Base-by-base conservation (phyloP, 1,139 yeast species). In the Candida glucosophila region DNA sequence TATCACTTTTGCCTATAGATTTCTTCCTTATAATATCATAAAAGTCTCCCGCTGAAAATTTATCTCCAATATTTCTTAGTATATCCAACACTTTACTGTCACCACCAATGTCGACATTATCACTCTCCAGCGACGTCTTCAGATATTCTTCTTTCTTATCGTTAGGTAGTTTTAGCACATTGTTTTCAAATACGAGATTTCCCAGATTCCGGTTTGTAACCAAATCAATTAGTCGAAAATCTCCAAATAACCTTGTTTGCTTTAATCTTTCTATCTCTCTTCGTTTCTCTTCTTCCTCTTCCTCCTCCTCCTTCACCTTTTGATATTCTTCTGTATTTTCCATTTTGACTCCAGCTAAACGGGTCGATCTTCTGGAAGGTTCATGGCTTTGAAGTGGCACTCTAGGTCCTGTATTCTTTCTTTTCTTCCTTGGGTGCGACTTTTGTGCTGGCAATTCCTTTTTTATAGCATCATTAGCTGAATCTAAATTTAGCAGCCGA, bases 21-120 rank as follows among this genome's bases (percentile, higher is more conserved):
- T 42, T 37, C 10, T 55, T 40, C 29, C 67, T 49, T 33, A 67
- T 47, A 32, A 60, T 37, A 30, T 77, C 80, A 40, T 75, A 83
- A 45, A 78, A 79, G 45, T 85, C 95, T 2, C 93, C 94, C 28
- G 80, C 73, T 0, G 90, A 78, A 30, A 79, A 69, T 23, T 71
- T 67, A 27, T 65, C 66, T 2, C 79, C 72, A 25, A 60, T 49
- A 25, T 53, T 59, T 32, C 55, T 52, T 25, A 70, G 59, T 25
- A 61, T 53, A 22, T 50, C 56, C 30, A 62, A 49, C 9, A 61
- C 60, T 32, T 51, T 47, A 22, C 53, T 48, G 30, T 57, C 61
- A 7, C 50, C 49, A 3, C 47, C 54, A 4, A 52, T 56, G 4
- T 44, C 55, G 11, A 9, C 21, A 6, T 31, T 30, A 15, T 33